Percentiles rank a stretch among this genome's conserved stretches.
These are phyloP conservation scores for Eucalyptus virginea DNA, from an alignment of 345 rosid species.

Conservation along the genomic window DNA sequence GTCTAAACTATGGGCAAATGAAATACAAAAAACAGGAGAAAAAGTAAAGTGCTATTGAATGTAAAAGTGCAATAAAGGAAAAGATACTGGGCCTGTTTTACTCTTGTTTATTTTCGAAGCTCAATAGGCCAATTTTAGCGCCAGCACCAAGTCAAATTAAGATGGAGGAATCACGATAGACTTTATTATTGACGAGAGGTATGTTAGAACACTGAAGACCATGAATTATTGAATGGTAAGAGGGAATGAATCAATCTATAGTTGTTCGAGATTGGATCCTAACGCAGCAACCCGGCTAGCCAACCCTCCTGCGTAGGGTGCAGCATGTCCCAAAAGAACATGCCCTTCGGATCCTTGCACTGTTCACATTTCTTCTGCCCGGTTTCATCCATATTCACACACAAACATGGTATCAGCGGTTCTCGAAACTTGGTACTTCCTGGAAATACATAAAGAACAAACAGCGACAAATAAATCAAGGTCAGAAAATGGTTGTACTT, in stretches of 20 bases:
- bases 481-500: neutral
- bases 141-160: neutral
- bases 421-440: neutral
- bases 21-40: no score
- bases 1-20: no score
- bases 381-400: slow-evolving; percentile 11
- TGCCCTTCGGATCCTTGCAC: slow-evolving; percentile 22
- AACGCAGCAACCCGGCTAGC: slow-evolving; percentile 24
- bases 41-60: no score
- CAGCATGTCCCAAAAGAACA: slow-evolving; percentile 43
- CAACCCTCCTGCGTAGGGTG: slow-evolving; percentile 53
- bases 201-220: neutral
- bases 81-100: no score
- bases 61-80: no score
- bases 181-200: neutral
- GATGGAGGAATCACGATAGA: neutral
- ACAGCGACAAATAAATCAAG: neutral
- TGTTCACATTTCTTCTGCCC: slow-evolving; percentile 17
- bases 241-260: neutral
- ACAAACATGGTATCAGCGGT: slow-evolving; percentile 19
- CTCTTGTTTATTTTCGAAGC: no score
- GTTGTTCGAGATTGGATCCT: slow-evolving; percentile 1
- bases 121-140: no score
- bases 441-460: neutral
- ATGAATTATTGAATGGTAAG: neutral